Base-by-base conservation (phyloP, 1,284 basidiomycete genomes). In the Cystobasidiaceae sp. region DNA sequence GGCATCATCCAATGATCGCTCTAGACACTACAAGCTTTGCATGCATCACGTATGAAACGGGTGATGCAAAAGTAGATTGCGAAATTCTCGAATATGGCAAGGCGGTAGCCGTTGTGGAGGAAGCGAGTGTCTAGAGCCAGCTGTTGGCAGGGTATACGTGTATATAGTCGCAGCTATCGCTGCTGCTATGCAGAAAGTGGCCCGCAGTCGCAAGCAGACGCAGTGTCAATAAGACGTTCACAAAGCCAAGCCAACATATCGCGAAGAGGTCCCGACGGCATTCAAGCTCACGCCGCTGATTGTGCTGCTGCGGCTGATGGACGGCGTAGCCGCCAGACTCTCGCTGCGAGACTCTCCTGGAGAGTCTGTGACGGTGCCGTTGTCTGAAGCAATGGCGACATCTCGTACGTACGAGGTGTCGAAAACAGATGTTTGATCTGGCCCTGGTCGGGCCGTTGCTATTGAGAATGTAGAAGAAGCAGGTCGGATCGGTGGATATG, bases 61-160 rank as follows among this genome's bases (percentile, higher is more conserved):
- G 73, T 3, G 67, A 70, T 5, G 44, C 66, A 3, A 73, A 72
- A 67, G 78, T 82, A 11, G 90, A 93, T 76, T 90, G 88, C 73
- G 89, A 93, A 76, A 83, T 91, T 67, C 73, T 88, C 19, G 80
- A 85, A 54, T 72, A 89, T 58, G 82, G 70, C 17, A 64, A 67
- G 58, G 66, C 63, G 2, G 67, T 71, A 2, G 73, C 69, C 2
- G 65, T 74, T 11, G 72, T 72, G 9, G 67, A 48, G 17, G n/a
- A 64, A 23, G 15, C 50, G 19, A 17, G 0, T 11, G 11, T 44
- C 15, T 46, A 23, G 27, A 2, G n/a, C 3, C 32, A 56, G 39
- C 28, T 28, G 13, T 30, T 15, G 3, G 3, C 19, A 13, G 33
- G n/a, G n/a, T n/a, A n/a, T n/a, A n/a, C n/a, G n/a, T n/a, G n/a